Evolutionary conservation across 768 basidiomycete species (phyloP).

Genomic region (Clitopilus hobsonii): DNA sequence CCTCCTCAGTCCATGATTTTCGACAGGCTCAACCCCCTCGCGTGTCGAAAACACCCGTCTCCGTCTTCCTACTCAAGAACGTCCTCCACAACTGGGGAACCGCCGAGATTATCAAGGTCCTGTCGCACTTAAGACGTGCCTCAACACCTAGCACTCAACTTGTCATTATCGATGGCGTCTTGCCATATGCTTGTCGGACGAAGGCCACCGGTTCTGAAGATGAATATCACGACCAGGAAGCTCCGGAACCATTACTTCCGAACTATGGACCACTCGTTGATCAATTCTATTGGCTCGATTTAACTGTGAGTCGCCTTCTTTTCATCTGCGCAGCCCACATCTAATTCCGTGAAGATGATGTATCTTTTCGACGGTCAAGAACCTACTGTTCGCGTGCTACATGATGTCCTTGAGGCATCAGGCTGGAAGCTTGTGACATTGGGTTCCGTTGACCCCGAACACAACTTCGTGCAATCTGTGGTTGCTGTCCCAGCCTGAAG

Average conservation of each 20-base stretch:
- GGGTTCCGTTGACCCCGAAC: not conserved
- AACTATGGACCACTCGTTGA: not conserved
- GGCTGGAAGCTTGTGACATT: constrained; percentile 22
- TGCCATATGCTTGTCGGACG: not conserved
- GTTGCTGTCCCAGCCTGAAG: not conserved
- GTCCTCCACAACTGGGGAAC: constrained; percentile 29
- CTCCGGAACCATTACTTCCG: not conserved
- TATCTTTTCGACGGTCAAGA: constrained; percentile 22
- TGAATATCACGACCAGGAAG: not conserved
- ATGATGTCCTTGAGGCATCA: constrained; percentile 13
- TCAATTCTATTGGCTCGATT: not conserved
- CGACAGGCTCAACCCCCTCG: constrained; percentile 23
- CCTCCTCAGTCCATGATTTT: constrained; percentile 22
- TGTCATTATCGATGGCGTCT: constrained; percentile 17
- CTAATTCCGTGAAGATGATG: constrained; percentile 19
- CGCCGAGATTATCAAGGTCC: constrained; percentile 17
- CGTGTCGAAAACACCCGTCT: constrained; percentile 19
- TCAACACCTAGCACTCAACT: constrained; percentile 18
- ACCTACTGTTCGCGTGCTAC: constrained; percentile 21
- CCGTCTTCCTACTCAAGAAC: constrained; percentile 17
- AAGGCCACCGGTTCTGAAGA: not conserved
- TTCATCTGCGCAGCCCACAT: not conserved
- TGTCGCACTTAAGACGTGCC: constrained; percentile 18
- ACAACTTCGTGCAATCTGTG: not conserved
- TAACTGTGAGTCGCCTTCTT: not conserved